Percentiles rank a stretch among this genome's conserved stretches.
phyloP scores from a whole-genome alignment of 768 basidiomycete species.

The Porphyrellus cyaneotinctus region DNA sequence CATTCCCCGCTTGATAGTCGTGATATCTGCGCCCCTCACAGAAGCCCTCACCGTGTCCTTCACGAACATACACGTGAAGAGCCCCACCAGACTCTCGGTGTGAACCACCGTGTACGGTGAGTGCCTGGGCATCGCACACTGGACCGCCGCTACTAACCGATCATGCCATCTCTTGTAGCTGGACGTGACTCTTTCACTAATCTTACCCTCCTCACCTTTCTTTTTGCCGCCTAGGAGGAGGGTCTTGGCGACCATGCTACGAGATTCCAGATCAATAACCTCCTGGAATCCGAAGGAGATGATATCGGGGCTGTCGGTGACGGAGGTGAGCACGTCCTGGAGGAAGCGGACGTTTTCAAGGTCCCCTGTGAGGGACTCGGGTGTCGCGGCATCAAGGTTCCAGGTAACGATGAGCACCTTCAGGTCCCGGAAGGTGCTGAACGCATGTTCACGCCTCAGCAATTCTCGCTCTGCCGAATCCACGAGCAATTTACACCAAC shows the following conservation, averaged over 20 bases:
- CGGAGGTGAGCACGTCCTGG: constrained; percentile 66
- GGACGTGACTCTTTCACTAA: constrained; percentile 78
- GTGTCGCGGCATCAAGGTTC: constrained; percentile 89
- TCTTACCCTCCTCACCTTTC: constrained; percentile 46
- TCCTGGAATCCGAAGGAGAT: constrained; percentile 96
- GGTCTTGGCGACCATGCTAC: constrained; percentile 89
- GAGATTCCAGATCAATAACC: constrained; percentile 90
- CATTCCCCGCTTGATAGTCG: constrained; percentile 88
- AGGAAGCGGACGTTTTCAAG: constrained; percentile 73
- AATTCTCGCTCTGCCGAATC: constrained; percentile 64
- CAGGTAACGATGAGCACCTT: constrained; percentile 81
- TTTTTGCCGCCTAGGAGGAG: constrained; percentile 75
- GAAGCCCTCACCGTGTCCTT: constrained; percentile 58
- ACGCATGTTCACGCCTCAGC: constrained; percentile 66
- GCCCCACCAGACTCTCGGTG: constrained; percentile 85
- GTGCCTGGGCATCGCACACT: constrained; percentile 66
- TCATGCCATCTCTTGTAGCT: constrained; percentile 92
- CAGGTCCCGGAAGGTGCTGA: constrained; percentile 75
- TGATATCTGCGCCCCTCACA: constrained; percentile 68
- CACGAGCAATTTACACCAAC: background rate
- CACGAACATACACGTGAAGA: constrained; percentile 74
- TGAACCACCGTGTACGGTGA: constrained; percentile 76
- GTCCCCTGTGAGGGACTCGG: constrained; percentile 64
- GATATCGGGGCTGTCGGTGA: constrained; percentile 78
- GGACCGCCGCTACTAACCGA: constrained; percentile 65